Percentiles rank a stretch among this genome's conserved stretches.
Evolutionary conservation across 1,284 basidiomycete species (phyloP).

Genomic region (Microbotryum intermedium): DNA sequence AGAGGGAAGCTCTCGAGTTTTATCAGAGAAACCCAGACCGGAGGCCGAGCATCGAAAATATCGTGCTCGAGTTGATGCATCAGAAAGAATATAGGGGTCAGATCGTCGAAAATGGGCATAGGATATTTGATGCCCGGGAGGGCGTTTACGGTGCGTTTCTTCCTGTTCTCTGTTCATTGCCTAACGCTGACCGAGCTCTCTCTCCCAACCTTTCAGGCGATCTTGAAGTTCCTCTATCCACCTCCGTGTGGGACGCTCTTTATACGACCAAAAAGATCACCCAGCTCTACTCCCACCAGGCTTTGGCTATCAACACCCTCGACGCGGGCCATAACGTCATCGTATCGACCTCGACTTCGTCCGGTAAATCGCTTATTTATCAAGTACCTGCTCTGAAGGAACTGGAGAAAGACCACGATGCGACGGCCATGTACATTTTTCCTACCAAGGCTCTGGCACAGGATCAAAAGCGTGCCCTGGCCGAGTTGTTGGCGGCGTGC

Average conservation of each 20-base stretch:
- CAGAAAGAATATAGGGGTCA: constrained; percentile 61
- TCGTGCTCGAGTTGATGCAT: constrained; percentile 53
- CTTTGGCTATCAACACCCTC: constrained; percentile 62
- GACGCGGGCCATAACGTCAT: constrained; percentile 59
- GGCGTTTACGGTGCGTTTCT: constrained; percentile 47
- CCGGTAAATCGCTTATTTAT: constrained; percentile 82
- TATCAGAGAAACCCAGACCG: constrained; percentile 42
- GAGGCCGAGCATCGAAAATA: constrained; percentile 51
- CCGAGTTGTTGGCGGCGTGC: constrained; percentile 56
- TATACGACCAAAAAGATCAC: constrained; percentile 55
- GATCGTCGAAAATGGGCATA: constrained; percentile 49
- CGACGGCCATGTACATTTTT: constrained; percentile 78
- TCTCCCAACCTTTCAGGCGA: constrained; percentile 41
- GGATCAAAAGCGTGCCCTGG: constrained; percentile 65
- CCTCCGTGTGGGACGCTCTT: constrained; percentile 53
- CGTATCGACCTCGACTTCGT: constrained; percentile 82
- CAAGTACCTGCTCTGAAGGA: constrained; percentile 65
- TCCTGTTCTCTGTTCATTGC: neutral
- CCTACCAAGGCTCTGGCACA: constrained; percentile 91
- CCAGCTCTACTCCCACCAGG: constrained; percentile 69
- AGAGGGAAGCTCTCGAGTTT: constrained; percentile 30
- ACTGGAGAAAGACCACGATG: constrained; percentile 53
- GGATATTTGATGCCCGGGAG: constrained; percentile 49
- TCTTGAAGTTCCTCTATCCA: constrained; percentile 53
- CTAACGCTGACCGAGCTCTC: neutral